Percentiles rank a stretch among this genome's conserved stretches.
phyloP scores from a whole-genome alignment of 331 rosid species.

The Quercus lobata region DNA sequence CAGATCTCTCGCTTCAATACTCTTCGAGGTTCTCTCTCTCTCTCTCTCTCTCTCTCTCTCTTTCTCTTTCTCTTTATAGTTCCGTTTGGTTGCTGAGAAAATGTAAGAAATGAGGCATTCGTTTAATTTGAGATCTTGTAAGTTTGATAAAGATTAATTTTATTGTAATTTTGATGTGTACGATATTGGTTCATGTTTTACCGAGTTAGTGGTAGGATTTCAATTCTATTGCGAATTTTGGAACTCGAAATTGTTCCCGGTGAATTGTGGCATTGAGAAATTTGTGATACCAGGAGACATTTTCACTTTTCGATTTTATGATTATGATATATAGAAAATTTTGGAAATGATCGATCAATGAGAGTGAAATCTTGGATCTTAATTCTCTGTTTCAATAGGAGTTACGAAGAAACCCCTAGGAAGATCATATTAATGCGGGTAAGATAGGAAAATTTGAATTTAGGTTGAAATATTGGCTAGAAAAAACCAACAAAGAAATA shows the following conservation, averaged over 20 bases:
- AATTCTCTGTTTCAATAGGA: not conserved
- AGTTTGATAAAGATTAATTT: not conserved
- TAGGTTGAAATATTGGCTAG: not conserved
- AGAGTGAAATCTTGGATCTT: not conserved
- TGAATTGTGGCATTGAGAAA: not conserved
- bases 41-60: too few relatives aligned
- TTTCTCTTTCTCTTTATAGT: not conserved
- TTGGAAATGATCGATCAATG: not conserved
- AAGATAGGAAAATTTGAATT: not conserved
- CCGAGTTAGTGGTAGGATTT: not conserved
- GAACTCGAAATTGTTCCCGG: not conserved
- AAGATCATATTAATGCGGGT: not conserved
- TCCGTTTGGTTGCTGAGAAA: not conserved
- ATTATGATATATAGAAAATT: not conserved
- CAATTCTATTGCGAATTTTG: not conserved
- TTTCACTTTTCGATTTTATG: not conserved
- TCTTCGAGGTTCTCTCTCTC: slow-evolving; percentile 51
- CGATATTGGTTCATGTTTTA: not conserved
- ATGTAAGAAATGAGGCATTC: not conserved
- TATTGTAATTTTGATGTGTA: not conserved
- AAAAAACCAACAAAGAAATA: too few relatives aligned
- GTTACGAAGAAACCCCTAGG: not conserved
- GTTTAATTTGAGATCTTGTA: not conserved
- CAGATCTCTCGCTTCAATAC: slow-evolving; percentile 85
- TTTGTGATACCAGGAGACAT: not conserved